phyloP scores from a whole-genome alignment of 768 basidiomycete genomes.

The Aureoboletus auriporus region DNA sequence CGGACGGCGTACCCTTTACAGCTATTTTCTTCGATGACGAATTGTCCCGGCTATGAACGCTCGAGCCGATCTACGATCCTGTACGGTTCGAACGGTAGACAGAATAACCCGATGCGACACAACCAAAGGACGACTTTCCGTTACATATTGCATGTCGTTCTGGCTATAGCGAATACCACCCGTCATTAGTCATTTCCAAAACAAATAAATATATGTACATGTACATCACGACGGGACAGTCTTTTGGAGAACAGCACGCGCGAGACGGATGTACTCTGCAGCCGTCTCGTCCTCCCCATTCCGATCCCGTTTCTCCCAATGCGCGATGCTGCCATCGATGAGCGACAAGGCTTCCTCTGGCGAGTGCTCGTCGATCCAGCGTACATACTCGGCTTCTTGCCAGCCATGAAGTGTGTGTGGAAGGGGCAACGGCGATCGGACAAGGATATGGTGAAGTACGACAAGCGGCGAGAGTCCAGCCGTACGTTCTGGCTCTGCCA shows the following conservation, averaged over 20 bases:
- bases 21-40: conserved; percentile 77
- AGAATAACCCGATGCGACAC: too few relatives aligned
- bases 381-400: conserved; percentile 94
- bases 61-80: too few relatives aligned
- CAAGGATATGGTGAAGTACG: conserved; percentile 88
- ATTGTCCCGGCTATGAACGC: conserved; percentile 21
- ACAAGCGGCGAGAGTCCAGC: conserved; percentile 80
- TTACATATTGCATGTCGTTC: too few relatives aligned
- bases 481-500: conserved; percentile 66
- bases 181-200: too few relatives aligned
- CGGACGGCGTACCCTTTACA: conserved; percentile 66
- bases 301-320: conserved; percentile 73
- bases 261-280: conserved; percentile 62
- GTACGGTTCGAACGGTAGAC: too few relatives aligned
- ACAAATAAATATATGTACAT: not conserved
- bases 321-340: conserved; percentile 70
- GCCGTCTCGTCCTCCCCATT: conserved; percentile 49
- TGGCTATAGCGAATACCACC: too few relatives aligned
- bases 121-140: too few relatives aligned
- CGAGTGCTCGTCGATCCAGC: conserved; percentile 91
- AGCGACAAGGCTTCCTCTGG: conserved; percentile 77
- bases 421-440: conserved; percentile 79
- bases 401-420: conserved; percentile 90
- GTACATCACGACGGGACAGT: conserved; percentile 30
- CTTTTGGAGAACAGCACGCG: conserved; percentile 55